These are phyloP conservation scores for Mrakia frigida DNA, from an alignment of 768 basidiomycete genomes.

Conservation along the genomic window DNA sequence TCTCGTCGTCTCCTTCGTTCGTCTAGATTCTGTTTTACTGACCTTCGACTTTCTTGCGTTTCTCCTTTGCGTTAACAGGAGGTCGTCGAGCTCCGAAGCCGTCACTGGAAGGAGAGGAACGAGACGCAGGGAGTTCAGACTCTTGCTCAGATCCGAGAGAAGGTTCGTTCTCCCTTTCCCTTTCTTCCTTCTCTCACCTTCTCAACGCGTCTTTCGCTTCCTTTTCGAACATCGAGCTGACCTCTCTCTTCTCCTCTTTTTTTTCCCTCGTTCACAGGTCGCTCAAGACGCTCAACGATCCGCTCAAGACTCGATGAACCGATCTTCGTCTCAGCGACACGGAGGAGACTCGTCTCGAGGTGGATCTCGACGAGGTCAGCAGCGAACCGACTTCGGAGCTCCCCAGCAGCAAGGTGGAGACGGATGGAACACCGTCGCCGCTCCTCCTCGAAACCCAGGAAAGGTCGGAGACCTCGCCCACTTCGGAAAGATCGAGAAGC, in stretches of 20 bases:
- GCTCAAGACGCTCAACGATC: slow-evolving; percentile 32
- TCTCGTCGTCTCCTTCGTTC: slow-evolving; percentile 10
- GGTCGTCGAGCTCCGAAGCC: slow-evolving; percentile 77
- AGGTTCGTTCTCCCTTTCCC: slow-evolving; percentile 56
- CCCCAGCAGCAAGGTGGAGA: slow-evolving; percentile 56
- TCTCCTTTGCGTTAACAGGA: slow-evolving; percentile 54
- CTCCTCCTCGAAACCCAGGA: slow-evolving; percentile 54
- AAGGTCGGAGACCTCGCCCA: slow-evolving; percentile 81
- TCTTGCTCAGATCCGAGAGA: slow-evolving; percentile 80
- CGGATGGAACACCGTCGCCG: slow-evolving; percentile 68
- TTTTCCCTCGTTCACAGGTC: slow-evolving; percentile 19
- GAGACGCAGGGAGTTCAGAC: slow-evolving; percentile 73
- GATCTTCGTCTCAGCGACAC: slow-evolving; percentile 43
- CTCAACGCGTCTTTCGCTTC: background rate
- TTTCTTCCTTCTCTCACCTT: slow-evolving; percentile 8
- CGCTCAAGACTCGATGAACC: slow-evolving; percentile 47
- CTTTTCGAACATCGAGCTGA: too few species aligned
- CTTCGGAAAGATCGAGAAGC: slow-evolving; percentile 79
- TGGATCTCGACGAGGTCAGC: slow-evolving; percentile 79
- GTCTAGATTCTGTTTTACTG: slow-evolving; percentile 1
- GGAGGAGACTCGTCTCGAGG: slow-evolving; percentile 68
- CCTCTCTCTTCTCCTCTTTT: background rate
- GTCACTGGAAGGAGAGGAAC: slow-evolving; percentile 72
- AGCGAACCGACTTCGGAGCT: slow-evolving; percentile 51
- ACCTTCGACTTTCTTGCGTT: background rate